These are phyloP conservation scores for Aspergillus kassunensis DNA, from an alignment of 495 filamentous ascomycete genomes.

Conservation along the genomic window DNA sequence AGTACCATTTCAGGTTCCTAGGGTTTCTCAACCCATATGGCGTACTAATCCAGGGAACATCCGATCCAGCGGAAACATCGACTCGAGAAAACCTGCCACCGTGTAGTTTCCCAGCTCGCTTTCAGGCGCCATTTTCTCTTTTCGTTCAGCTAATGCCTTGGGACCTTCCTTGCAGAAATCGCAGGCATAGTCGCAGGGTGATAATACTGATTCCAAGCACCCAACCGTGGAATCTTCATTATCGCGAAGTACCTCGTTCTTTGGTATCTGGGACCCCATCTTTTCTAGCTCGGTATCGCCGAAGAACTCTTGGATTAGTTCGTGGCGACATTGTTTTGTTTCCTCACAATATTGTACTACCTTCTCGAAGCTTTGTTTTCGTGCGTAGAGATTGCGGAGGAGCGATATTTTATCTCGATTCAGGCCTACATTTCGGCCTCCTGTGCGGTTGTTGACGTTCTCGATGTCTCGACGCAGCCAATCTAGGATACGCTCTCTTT, in stretches of 20 bases:
- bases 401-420: conserved; percentile 18
- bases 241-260: conserved; percentile 4
- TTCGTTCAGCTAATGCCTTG: conserved; percentile 57
- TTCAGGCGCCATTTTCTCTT: conserved; percentile 37
- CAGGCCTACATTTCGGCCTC: conserved; percentile 15
- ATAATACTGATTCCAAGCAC: conserved; percentile 6
- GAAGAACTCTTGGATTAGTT: conserved; percentile 75
- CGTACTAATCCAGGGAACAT: conserved; percentile 14
- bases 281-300: conserved; percentile 54
- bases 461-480: conserved; percentile 37
- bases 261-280: conserved; percentile 36
- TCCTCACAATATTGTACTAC: conserved; percentile 80
- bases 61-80: conserved; percentile 4
- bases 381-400: conserved; percentile 36
- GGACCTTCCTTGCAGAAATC: conserved; percentile 80
- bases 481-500: conserved; percentile 69
- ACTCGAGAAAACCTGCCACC: conserved; percentile 15
- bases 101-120: conserved; percentile 13
- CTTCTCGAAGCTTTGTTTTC: conserved; percentile 46
- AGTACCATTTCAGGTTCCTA: background rate
- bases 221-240: background rate
- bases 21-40: background rate
- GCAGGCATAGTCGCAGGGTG: conserved; percentile 77
- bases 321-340: conserved; percentile 68
- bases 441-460: conserved; percentile 33